Evolutionary conservation across 257 asterid genomes (phyloP).

Genomic region (Nicotiana sylvestris): DNA sequence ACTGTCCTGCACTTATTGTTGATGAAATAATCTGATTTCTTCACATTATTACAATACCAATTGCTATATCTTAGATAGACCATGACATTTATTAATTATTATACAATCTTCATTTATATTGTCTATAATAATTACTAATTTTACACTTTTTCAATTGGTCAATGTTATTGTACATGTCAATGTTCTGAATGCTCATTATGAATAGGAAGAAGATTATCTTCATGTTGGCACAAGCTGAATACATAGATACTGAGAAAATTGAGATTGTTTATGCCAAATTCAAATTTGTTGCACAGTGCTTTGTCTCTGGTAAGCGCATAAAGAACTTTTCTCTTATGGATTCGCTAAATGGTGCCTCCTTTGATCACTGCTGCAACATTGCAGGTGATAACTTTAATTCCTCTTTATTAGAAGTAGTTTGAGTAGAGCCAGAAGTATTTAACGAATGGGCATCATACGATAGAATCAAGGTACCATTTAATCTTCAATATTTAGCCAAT

Average conservation of each 20-base stretch:
- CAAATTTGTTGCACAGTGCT: conserved; percentile 86
- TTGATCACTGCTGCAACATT: conserved; percentile 20
- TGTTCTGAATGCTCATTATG: too few species aligned
- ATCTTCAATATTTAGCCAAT: not conserved
- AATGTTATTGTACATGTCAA: too few species aligned
- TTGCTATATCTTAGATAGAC: too few species aligned
- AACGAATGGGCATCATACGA: conserved; percentile 85
- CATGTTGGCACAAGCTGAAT: conserved; percentile 19
- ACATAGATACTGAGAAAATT: conserved; percentile 95
- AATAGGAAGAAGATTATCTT: too few species aligned
- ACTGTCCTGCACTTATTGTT: too few species aligned
- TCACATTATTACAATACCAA: too few species aligned
- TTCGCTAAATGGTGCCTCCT: not conserved
- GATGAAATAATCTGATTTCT: too few species aligned
- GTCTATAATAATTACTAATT: too few species aligned
- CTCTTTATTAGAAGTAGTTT: conserved; percentile 63
- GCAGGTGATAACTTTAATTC: conserved; percentile 94
- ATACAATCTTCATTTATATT: too few species aligned
- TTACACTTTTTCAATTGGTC: too few species aligned
- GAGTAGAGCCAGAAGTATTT: conserved; percentile 17
- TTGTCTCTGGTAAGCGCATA: conserved; percentile 64
- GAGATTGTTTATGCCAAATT: conserved; percentile 91
- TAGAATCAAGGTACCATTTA: conserved; percentile 61
- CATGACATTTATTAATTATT: too few species aligned
- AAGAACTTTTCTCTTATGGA: not conserved